A percentile compares a stretch with the other conserved stretches of the same genome.
Conservation (phyloP, 257 asterid species). For the Asclepias syriaca region DNA sequence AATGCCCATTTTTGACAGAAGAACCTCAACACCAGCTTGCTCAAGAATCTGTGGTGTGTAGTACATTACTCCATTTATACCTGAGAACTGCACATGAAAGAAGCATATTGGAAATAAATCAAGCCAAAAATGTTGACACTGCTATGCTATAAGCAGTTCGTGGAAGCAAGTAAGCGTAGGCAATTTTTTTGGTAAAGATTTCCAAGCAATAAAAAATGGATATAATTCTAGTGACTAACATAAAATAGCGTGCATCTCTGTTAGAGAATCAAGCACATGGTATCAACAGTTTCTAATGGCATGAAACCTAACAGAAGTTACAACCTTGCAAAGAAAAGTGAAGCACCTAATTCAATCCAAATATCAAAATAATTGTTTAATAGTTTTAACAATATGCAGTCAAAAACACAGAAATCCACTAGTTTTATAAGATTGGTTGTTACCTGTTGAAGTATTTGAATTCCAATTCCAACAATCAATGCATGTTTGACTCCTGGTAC, state of each 20-base stretch:
- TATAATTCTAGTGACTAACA: too few species aligned
- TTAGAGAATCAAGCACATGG: not conserved
- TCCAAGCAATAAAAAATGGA: not conserved
- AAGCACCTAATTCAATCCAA: not conserved
- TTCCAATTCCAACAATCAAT: conserved; percentile 54
- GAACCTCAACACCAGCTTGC: conserved; percentile 59
- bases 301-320: not conserved
- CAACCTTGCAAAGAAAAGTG: not conserved
- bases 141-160: not conserved
- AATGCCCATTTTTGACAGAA: conserved; percentile 51
- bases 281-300: not conserved
- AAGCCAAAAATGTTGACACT: not conserved
- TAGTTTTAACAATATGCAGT: too few species aligned
- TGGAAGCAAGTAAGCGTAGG: not conserved
- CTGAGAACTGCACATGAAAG: conserved; percentile 42
- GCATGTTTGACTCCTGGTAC: conserved; percentile 75
- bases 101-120: conserved; percentile 4
- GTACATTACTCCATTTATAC: conserved; percentile 58
- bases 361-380: not conserved
- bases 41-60: conserved; percentile 79
- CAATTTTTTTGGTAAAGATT: not conserved
- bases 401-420: not conserved
- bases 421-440: not conserved
- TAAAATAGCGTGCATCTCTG: too few species aligned
- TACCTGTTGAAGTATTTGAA: conserved; percentile 74